phyloP scores from a whole-genome alignment of 139 green algal species.

The Chlorella sp. region DNA sequence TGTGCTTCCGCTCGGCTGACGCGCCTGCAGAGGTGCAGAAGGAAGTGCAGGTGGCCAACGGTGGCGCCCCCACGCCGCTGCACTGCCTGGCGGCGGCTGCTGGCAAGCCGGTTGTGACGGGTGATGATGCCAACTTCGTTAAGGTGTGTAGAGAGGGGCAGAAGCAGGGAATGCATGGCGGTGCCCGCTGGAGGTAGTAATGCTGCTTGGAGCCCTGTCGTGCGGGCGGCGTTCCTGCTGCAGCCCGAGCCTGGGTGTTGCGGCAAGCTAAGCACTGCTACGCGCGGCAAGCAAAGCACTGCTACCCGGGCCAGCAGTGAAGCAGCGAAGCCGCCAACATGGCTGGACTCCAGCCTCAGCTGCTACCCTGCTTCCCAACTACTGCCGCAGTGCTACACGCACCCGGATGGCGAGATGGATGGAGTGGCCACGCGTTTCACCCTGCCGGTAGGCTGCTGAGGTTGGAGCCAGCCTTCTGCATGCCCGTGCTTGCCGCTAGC shows the following conservation, averaged over 20 bases:
- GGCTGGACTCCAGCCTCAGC: too few relatives aligned
- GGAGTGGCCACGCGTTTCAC: slow-evolving; percentile 73
- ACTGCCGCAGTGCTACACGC: slow-evolving; percentile 58
- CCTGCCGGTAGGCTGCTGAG: slow-evolving; percentile 51
- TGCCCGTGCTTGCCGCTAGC: too few relatives aligned
- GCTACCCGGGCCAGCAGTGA: too few relatives aligned
- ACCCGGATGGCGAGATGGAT: slow-evolving; percentile 53
- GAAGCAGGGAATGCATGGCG: not conserved
- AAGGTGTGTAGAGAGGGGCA: slow-evolving; percentile 37
- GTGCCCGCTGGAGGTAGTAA: too few relatives aligned
- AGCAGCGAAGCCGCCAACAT: too few relatives aligned
- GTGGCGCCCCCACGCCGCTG: not conserved
- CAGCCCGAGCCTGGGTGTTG: too few relatives aligned
- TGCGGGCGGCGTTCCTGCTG: too few relatives aligned
- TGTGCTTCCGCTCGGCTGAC: slow-evolving; percentile 33
- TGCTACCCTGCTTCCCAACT: not conserved
- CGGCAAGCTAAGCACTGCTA: too few relatives aligned
- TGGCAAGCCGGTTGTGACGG: slow-evolving; percentile 46
- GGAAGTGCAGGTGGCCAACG: slow-evolving; percentile 19
- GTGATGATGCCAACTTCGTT: slow-evolving; percentile 55
- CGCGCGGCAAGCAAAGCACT: not conserved
- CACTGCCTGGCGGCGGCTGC: slow-evolving; percentile 24
- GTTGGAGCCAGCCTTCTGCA: too few relatives aligned
- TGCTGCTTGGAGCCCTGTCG: too few relatives aligned
- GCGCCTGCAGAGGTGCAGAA: slow-evolving; percentile 39